phyloP scores from a whole-genome alignment of 2,329 filamentous ascomycete genomes.

The Penicillium fuscoglaucum region DNA sequence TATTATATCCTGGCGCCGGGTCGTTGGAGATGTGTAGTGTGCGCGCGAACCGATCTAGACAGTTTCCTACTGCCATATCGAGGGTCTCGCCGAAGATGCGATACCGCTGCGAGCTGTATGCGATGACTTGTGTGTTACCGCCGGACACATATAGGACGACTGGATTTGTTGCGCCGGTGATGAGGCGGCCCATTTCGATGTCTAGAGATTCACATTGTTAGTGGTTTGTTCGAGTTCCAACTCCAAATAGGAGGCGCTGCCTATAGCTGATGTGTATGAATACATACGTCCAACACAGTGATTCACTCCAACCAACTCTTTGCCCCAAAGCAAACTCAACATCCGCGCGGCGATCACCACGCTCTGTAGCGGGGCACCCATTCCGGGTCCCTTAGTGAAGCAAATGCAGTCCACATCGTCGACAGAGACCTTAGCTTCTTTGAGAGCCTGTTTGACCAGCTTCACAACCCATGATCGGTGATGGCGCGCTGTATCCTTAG shows the following conservation, averaged over 20 bases:
- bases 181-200: constrained; percentile 95
- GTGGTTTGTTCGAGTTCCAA: not conserved
- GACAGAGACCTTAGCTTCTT: constrained; percentile 62
- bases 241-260: not conserved
- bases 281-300: constrained; percentile 82
- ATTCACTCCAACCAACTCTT: constrained; percentile 91
- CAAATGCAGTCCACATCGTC: constrained; percentile 84
- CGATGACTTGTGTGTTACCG: constrained; percentile 97
- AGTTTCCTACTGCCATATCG: constrained; percentile 97
- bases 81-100: constrained; percentile 97
- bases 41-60: constrained; percentile 90
- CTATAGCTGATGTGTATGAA: not conserved
- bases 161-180: constrained; percentile 86
- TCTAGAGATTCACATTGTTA: constrained; percentile 46
- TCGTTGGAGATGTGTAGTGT: constrained; percentile 92
- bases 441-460: constrained; percentile 77
- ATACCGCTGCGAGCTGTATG: constrained; percentile 91
- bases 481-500: constrained; percentile 92
- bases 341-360: constrained; percentile 84
- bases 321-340: constrained; percentile 78
- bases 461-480: constrained; percentile 82
- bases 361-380: constrained; percentile 88
- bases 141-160: constrained; percentile 95
- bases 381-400: constrained; percentile 93
- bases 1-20: constrained; percentile 95